Evolutionary conservation across 208 protist species (phyloP).

Genomic region (Trypanosomatidae sp.): DNA sequence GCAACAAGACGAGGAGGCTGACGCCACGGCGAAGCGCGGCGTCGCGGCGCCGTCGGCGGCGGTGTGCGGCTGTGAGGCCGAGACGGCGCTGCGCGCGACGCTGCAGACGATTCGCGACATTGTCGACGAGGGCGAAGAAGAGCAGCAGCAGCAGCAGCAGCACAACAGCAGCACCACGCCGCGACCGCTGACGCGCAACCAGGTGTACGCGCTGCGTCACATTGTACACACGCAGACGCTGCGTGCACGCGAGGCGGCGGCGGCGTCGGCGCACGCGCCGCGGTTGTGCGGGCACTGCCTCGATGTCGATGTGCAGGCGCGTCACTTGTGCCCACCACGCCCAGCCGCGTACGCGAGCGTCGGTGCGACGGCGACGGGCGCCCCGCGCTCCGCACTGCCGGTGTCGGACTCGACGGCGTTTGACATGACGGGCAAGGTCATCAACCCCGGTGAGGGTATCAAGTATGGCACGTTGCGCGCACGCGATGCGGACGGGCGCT

Average conservation of each 20-base stretch:
- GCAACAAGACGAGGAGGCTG: neutral
- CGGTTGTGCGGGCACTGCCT: slow-evolving; percentile 64
- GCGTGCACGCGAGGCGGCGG: slow-evolving; percentile 37
- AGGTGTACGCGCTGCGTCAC: slow-evolving; percentile 36
- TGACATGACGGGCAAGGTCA: slow-evolving; percentile 29
- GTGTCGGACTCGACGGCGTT: slow-evolving; percentile 19
- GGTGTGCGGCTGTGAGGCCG: slow-evolving; percentile 31
- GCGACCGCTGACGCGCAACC: slow-evolving; percentile 21
- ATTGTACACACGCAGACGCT: slow-evolving; percentile 58
- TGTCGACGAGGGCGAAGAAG: slow-evolving; percentile 14
- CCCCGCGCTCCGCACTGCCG: too few relatives aligned
- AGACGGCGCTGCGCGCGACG: slow-evolving; percentile 35
- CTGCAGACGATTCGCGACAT: slow-evolving; percentile 44
- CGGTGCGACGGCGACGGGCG: too few relatives aligned
- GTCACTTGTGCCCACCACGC: slow-evolving; percentile 25
- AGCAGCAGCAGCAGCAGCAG: neutral
- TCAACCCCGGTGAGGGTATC: slow-evolving; percentile 39
- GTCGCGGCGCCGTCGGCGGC: slow-evolving; percentile 9
- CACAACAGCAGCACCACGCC: neutral
- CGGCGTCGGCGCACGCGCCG: slow-evolving; percentile 32
- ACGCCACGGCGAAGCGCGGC: too few relatives aligned
- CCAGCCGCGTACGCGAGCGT: too few relatives aligned
- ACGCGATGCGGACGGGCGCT: slow-evolving; percentile 23
- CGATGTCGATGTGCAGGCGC: slow-evolving; percentile 48
- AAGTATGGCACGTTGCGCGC: slow-evolving; percentile 17